These are phyloP conservation scores for Trichoderma orchidacearum DNA, from an alignment of 495 filamentous ascomycete species.

Conservation along the genomic window DNA sequence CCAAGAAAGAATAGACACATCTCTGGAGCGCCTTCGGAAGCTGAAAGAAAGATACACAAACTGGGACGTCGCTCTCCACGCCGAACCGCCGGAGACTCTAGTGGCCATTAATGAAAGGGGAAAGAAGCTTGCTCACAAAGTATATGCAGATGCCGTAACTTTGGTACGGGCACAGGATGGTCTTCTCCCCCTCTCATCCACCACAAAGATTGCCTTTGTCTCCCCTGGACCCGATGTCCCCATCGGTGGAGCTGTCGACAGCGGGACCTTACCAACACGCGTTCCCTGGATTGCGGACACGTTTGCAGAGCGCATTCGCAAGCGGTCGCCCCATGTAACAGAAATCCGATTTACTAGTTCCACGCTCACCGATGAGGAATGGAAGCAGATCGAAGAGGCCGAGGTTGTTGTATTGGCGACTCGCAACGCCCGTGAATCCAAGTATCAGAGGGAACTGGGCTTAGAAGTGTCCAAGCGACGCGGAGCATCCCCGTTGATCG, in stretches of 20 bases:
- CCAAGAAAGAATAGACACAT: background rate
- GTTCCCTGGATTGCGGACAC: background rate
- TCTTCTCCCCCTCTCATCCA: background rate
- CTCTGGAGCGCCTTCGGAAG: background rate
- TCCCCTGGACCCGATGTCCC: background rate
- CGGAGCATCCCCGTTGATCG: background rate
- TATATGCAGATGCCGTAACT: background rate
- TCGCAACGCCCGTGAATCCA: background rate
- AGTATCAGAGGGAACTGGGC: background rate
- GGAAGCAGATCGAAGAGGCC: background rate
- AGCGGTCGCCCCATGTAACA: background rate
- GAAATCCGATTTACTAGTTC: background rate
- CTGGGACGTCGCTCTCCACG: background rate
- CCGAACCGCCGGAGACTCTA: background rate
- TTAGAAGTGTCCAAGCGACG: background rate
- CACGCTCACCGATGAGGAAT: background rate
- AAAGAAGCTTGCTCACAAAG: background rate
- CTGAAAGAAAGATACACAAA: conserved; percentile 2
- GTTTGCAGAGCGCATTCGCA: background rate
- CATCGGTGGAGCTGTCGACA: background rate
- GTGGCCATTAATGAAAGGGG: background rate
- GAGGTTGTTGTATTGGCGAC: background rate
- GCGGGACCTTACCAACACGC: background rate
- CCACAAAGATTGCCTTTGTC: background rate
- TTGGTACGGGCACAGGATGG: background rate